A percentile compares a stretch with the other conserved stretches of the same genome.
Conservation (phyloP, 208 protist species). For the Trichomonas tenax region DNA sequence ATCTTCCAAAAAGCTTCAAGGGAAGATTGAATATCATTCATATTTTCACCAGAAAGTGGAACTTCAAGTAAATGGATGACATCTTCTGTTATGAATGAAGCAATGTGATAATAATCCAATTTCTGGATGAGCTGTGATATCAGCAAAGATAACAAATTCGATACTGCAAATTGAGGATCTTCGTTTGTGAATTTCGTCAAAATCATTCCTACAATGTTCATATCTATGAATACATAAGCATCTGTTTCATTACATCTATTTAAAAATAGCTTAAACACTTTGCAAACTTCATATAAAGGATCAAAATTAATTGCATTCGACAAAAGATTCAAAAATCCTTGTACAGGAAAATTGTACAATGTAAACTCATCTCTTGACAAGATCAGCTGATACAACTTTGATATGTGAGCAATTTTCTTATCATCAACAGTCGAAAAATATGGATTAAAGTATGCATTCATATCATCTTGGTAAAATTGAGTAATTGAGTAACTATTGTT, state of each 20-base stretch:
- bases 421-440: background rate
- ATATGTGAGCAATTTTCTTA: background rate
- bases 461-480: background rate
- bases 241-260: background rate
- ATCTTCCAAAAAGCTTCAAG: background rate
- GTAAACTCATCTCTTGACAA: background rate
- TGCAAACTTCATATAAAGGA: background rate
- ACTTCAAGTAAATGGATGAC: background rate
- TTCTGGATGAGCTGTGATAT: background rate
- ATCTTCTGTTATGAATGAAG: background rate
- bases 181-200: background rate
- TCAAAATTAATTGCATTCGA: background rate
- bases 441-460: background rate
- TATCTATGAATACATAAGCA: background rate
- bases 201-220: background rate
- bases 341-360: background rate
- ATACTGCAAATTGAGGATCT: background rate
- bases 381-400: background rate
- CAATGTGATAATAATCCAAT: background rate
- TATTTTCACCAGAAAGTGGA: background rate
- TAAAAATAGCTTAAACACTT: background rate
- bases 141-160: background rate
- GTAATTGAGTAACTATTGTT: background rate
- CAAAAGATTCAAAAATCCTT: background rate
- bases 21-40: background rate